These are phyloP conservation scores for Ophiostoma montium DNA, from an alignment of 2,329 filamentous ascomycete species.

Conservation along the genomic window DNA sequence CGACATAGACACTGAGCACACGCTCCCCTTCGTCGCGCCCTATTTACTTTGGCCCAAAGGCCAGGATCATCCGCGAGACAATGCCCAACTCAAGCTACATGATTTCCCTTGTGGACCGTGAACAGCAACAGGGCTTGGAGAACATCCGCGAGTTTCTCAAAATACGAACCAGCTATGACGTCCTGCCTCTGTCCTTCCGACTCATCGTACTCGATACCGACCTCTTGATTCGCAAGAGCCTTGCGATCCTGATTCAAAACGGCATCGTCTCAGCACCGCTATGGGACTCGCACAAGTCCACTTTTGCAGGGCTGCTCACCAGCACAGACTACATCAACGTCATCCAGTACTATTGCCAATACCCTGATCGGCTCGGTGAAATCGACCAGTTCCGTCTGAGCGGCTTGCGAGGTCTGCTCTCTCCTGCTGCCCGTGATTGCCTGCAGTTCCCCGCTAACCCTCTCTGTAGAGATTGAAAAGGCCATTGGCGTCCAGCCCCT, in stretches of 20 bases:
- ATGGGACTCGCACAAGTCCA: slow-evolving; percentile 88
- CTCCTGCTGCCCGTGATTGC: neutral
- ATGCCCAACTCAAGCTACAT: neutral
- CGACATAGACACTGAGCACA: too few species aligned
- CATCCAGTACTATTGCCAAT: slow-evolving; percentile 98
- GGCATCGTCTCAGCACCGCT: slow-evolving; percentile 94
- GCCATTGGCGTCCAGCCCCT: slow-evolving; percentile 82
- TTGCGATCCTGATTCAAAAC: slow-evolving; percentile 92
- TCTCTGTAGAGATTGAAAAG: slow-evolving; percentile 68
- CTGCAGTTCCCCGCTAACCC: neutral
- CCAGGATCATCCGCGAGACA: neutral
- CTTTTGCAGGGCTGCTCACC: slow-evolving; percentile 86
- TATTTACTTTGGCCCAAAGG: neutral
- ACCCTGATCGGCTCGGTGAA: slow-evolving; percentile 74
- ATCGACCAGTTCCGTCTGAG: slow-evolving; percentile 90
- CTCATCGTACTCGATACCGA: slow-evolving; percentile 93
- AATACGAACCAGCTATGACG: slow-evolving; percentile 93
- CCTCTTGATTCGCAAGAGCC: slow-evolving; percentile 89
- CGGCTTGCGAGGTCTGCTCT: slow-evolving; percentile 62
- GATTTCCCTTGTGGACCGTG: slow-evolving; percentile 51
- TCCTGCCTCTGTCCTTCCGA: slow-evolving; percentile 87
- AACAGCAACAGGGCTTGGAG: slow-evolving; percentile 59
- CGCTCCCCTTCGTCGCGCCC: neutral
- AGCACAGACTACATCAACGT: slow-evolving; percentile 98
- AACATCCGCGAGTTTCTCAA: slow-evolving; percentile 76